phyloP scores from a whole-genome alignment of 2,329 filamentous ascomycete species.

The Ophiostoma sp. region DNA sequence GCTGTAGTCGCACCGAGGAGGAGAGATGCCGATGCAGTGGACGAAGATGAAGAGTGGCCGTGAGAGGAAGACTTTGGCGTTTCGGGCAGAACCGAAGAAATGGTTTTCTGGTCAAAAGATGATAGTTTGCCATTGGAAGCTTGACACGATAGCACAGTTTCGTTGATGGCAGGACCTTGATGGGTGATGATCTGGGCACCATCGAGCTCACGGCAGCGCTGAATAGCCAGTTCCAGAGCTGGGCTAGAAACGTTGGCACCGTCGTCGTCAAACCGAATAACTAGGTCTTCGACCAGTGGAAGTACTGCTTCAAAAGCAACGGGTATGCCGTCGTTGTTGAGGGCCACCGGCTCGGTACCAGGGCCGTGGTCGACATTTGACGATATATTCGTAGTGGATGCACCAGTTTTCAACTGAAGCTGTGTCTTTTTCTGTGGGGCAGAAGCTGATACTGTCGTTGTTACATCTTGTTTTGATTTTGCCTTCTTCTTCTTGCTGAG shows the following conservation, averaged over 20 bases:
- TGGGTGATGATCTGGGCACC: constrained; percentile 5
- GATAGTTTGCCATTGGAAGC: background rate
- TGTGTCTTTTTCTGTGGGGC: background rate
- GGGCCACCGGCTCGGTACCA: constrained; percentile 35
- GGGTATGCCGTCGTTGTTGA: constrained; percentile 23
- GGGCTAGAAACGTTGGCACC: constrained; percentile 43
- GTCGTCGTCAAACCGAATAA: constrained; percentile 55
- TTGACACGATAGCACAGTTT: background rate
- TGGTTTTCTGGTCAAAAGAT: constrained; percentile 15
- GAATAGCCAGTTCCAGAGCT: constrained; percentile 49
- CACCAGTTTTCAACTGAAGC: background rate
- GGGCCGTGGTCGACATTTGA: constrained; percentile 45
- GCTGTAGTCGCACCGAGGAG: background rate
- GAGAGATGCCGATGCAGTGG: background rate
- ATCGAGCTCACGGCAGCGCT: constrained; percentile 42
- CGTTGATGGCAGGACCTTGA: background rate
- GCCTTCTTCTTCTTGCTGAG: background rate
- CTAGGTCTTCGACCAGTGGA: constrained; percentile 55
- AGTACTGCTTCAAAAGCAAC: constrained; percentile 47
- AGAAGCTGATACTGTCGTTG: background rate
- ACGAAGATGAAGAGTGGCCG: background rate
- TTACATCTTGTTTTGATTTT: background rate
- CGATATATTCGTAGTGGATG: background rate
- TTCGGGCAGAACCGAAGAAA: constrained; percentile 14
- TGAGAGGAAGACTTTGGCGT: constrained; percentile 19